Base-by-base conservation (phyloP, 768 basidiomycete genomes). In the Macrolepiota albuminosa region DNA sequence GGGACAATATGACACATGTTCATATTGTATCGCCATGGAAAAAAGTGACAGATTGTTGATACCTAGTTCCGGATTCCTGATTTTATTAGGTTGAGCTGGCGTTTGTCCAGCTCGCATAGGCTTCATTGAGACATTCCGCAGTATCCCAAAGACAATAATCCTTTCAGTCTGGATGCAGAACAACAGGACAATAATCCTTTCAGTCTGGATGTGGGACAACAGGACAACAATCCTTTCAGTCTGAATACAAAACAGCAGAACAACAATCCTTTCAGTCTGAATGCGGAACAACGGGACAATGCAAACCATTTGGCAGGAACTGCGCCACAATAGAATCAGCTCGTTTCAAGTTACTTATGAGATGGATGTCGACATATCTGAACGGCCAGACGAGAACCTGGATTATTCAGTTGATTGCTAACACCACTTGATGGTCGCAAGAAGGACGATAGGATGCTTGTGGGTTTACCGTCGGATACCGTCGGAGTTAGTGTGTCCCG, bases 91-190 rank as follows among this genome's bases (percentile, higher is more conserved):
- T 66, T 51, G 7, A 70, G 45, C 56, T 69, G 47, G 43, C 61
- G 51, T 33, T 63, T 63, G 58, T 73, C 68, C 24, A 72, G 57
- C 33, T 67, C 60, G 14, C 5, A 8, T 6, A 40, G 16, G 9
- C 18, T n/a, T 3, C n/a, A 7, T 4, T 2, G 42, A 21, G 42
- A 43, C n/a, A 43, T n/a, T 62, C 42, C 6, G 55, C 61, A 11
- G 62, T 66, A 61, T 29, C 29, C 29, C 29, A 29, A 29, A 4
- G 29, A 29, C 29, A 29, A 29, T 29, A 29, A 29, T 29, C 29
- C 29, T 29, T 29, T 29, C 29, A 29, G 29, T 29, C 29, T 29
- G 29, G 4, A 29, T 29, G 29, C 4, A 29, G 29, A 29, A 29
- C 29, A 29, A 29, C 29, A 29, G 29, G 29, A 29, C 29, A 29